These are phyloP conservation scores for Raphanus hybrid DNA, from an alignment of 441 rosid species.

Conservation along the genomic window DNA sequence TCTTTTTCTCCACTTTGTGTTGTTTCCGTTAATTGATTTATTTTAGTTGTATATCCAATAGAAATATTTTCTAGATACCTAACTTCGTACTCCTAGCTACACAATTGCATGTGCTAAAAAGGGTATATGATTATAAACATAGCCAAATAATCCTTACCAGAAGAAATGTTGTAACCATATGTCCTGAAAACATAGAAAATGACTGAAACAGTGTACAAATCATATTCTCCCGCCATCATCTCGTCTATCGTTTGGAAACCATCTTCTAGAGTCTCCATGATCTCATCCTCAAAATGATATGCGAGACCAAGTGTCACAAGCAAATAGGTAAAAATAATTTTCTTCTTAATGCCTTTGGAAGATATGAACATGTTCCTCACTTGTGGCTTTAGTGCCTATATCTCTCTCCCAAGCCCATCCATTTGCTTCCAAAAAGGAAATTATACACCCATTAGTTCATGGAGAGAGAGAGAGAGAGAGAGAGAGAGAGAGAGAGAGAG, in stretches of 20 bases:
- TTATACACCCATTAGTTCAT: neutral
- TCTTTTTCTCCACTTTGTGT: neutral
- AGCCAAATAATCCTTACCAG: neutral
- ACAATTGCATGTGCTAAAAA: neutral
- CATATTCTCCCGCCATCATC: neutral
- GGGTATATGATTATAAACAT: neutral
- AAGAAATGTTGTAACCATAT: neutral
- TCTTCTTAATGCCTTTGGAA: neutral
- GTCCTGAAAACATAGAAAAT: neutral
- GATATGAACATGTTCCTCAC: neutral
- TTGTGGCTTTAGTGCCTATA: neutral
- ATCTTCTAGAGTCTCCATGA: neutral
- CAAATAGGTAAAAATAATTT: neutral
- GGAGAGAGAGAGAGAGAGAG: neutral
- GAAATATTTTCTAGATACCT: neutral
- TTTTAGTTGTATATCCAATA: neutral
- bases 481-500: neutral
- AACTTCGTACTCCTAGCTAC: neutral
- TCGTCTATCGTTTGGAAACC: neutral
- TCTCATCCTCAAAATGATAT: neutral
- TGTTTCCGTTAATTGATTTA: neutral
- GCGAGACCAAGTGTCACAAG: neutral
- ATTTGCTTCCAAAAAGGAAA: neutral
- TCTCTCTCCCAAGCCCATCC: neutral
- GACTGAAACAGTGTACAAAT: neutral